Evolutionary conservation across 495 filamentous ascomycete genomes (phyloP).

Genomic region (Podospora anserina): DNA sequence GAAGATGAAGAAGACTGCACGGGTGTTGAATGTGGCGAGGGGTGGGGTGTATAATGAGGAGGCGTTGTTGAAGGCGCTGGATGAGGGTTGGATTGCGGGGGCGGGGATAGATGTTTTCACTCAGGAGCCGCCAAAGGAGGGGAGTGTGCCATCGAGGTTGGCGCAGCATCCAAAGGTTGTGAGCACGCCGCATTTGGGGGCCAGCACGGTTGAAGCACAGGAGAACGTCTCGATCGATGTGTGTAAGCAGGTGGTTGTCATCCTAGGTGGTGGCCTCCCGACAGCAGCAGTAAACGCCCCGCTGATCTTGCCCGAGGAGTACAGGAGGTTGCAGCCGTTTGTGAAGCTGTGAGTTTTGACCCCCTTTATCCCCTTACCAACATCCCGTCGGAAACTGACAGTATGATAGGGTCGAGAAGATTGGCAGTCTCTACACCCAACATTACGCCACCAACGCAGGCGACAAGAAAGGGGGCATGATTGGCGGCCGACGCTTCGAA

Average conservation of each 20-base stretch:
- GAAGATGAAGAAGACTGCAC: slow-evolving; percentile 62
- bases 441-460: slow-evolving; percentile 53
- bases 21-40: slow-evolving; percentile 67
- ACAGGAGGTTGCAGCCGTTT: slow-evolving; percentile 65
- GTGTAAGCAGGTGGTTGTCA: slow-evolving; percentile 67
- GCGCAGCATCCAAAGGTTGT: slow-evolving; percentile 62
- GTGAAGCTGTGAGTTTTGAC: slow-evolving; percentile 46
- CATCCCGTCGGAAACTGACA: background rate
- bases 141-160: slow-evolving; percentile 52
- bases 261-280: slow-evolving; percentile 62
- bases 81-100: slow-evolving; percentile 64
- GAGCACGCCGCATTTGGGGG: slow-evolving; percentile 69
- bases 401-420: slow-evolving; percentile 53
- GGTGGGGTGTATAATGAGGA: slow-evolving; percentile 74
- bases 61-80: slow-evolving; percentile 62
- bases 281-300: slow-evolving; percentile 71
- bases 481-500: slow-evolving; percentile 54
- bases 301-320: slow-evolving; percentile 69
- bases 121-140: slow-evolving; percentile 53
- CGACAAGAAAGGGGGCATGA: too few species aligned
- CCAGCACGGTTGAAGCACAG: slow-evolving; percentile 71
- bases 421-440: slow-evolving; percentile 68
- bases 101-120: slow-evolving; percentile 76
- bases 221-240: slow-evolving; percentile 74
- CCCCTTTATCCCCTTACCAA: background rate